These are phyloP conservation scores for Colletotrichum higginsianum DNA, from an alignment of 2,329 filamentous ascomycete species.

Conservation along the genomic window DNA sequence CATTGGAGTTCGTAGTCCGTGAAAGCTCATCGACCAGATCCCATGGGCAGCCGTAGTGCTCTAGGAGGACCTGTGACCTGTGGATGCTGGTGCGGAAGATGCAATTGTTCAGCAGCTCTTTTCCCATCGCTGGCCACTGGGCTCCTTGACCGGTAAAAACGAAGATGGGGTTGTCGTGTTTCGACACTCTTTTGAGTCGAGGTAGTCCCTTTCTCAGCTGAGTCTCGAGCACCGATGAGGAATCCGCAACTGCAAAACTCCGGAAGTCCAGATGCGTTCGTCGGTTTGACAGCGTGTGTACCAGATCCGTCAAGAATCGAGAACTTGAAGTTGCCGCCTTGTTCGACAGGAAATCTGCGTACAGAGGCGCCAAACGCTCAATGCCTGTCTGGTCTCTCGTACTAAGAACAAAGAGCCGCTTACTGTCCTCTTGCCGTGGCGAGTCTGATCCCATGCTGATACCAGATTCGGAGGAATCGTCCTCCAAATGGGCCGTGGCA, in stretches of 20 bases:
- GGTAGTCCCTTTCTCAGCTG: not conserved
- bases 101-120: constrained; percentile 46
- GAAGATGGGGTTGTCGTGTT: constrained; percentile 36
- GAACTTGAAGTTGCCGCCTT: constrained; percentile 8
- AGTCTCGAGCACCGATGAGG: constrained; percentile 5
- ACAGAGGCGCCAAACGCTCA: not conserved
- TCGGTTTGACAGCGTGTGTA: not conserved
- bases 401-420: constrained; percentile 20
- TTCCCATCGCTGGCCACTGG: constrained; percentile 54
- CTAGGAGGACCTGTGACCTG: constrained; percentile 8
- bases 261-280: constrained; percentile 12
- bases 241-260: constrained; percentile 21
- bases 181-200: constrained; percentile 1
- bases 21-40: constrained; percentile 20
- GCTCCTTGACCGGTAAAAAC: constrained; percentile 58
- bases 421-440: constrained; percentile 4
- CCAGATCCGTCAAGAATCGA: not conserved
- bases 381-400: constrained; percentile 21
- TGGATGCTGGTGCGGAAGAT: constrained; percentile 21
- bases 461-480: constrained; percentile 14
- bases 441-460: constrained; percentile 20
- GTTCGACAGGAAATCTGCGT: constrained; percentile 1
- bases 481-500: constrained; percentile 1
- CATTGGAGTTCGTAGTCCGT: not conserved
- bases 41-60: constrained; percentile 24